Base-by-base conservation (phyloP, 352 stramenopile species). In the Pythium monospermum region DNA sequence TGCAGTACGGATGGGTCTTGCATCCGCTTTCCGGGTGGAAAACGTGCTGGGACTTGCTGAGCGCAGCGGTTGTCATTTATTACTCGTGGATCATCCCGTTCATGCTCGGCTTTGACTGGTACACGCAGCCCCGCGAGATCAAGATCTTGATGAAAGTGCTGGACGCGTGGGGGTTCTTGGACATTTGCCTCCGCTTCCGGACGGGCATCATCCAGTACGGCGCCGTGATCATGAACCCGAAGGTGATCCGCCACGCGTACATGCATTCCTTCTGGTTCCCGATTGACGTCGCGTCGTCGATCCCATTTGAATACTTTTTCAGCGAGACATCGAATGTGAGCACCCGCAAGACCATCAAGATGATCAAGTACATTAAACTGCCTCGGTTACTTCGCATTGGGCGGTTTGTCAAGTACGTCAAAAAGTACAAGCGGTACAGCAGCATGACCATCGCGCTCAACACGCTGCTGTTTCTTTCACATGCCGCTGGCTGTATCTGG, bases 51-150 rank as follows among this genome's bases (percentile, higher is more conserved):
- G 73, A 87, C 48, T 49, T 87, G 8, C 22, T 79, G 8, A 85
- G 73, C 54, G 76, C 73, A 0, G 2, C 65, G 16, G 52, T 74
- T 13, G 76, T 87, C n/a, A 59, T 85, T 22, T 84, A 76, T 61
- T 87, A 87, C 63, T 83, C 72, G 51, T 87, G 76, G 73, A 79
- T 85, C 43, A 74, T 84, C 27, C 73, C 76, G 7, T 81, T 85
- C 57, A 78, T 83, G 73, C 53, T 87, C 22, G 74, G 73, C 42
- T 87, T 85, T 35, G 71, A 83, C n/a, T 87, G 71, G 71, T 84
- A 83, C 26, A 53, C 44, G 25, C 22, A 38, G 0, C 51, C 58
- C 1, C 11, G 40, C 15, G 26, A 51, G 8, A 72, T 64, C 16
- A 71, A 48, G 1, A 45, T 67, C 12, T 59, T 83, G 18, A 64